These are phyloP conservation scores for Cinnamomum chago DNA, from an alignment of 164 flowering plant species.

Conservation along the genomic window DNA sequence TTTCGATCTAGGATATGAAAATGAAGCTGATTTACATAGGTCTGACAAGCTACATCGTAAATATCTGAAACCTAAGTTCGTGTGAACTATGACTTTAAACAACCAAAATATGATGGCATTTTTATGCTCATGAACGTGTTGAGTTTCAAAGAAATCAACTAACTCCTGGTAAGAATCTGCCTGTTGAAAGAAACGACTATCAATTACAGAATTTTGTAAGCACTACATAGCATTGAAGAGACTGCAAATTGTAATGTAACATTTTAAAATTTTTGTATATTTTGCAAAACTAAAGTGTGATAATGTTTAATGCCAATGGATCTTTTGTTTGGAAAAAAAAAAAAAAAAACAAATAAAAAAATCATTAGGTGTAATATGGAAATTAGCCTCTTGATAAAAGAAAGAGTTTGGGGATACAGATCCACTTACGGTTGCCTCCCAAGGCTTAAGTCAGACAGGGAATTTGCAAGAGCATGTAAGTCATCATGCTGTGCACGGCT, in stretches of 20 bases:
- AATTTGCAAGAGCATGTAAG: slow-evolving; percentile 49
- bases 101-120: neutral
- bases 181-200: neutral
- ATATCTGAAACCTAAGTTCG: neutral
- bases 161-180: neutral
- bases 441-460: slow-evolving; percentile 61
- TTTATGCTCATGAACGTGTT: neutral
- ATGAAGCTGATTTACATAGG: neutral
- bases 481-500: slow-evolving; percentile 61
- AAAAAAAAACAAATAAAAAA: neutral
- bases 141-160: neutral
- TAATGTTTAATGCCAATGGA: neutral
- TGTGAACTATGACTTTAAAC: neutral
- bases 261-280: neutral
- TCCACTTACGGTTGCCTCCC: slow-evolving; percentile 89
- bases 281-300: neutral
- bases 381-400: neutral
- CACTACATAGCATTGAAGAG: neutral
- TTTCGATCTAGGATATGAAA: too few species aligned
- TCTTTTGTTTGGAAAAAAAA: neutral
- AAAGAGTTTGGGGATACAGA: neutral
- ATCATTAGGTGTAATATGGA: neutral
- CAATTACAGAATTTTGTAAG: neutral
- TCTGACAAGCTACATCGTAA: neutral
- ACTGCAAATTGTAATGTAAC: neutral